Base-by-base conservation (phyloP, 2,329 filamentous ascomycete species). In the Podosphaera fusca region DNA sequence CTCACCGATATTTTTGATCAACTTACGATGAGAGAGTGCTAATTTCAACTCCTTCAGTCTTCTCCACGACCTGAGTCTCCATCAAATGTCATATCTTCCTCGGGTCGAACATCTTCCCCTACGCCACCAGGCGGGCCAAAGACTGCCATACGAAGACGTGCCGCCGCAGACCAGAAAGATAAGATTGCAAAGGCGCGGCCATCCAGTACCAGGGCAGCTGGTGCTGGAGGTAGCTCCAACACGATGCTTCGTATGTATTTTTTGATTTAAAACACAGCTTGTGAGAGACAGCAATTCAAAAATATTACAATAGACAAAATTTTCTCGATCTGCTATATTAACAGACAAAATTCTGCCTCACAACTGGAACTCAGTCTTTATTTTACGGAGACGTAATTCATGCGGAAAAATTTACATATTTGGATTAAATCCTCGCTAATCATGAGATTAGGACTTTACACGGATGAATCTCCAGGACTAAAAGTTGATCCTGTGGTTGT, bases 401-500 rank as follows among this genome's bases (percentile, higher is more conserved):
- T 21, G 21, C 21, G 21, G 21, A 21, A 21, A 21, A 21, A 21
- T 21, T 21, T 21, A 21, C 21, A 21, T 21, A 21, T 21, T 21
- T 21, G 21, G 21, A 21, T 1, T 21, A 21, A 21, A 21, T 21
- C 21, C 21, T 21, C 21, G 21, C 21, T 21, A 21, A 21, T 1
- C 21, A 21, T 21, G 21, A 14, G 9, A 49, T 49, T 60, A 88
- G 84, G 81, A 72, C 83, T 98, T 50, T 98, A 98, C 81, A 98
- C 92, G 58, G 92, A 98, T 69, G 92, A 98, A 76, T 94, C 87
- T 63, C 92, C 92, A 59, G 92, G 92, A 61, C 76, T 98, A 67
- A 95, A 95, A 76, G 92, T 98, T 63, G 92, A 98, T 71, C 92
- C 92, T 30, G 92, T 98, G 59, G 89, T 98, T 63, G 90, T 98